These are phyloP conservation scores for Aureobasidium sp. DNA, from an alignment of 2,329 filamentous ascomycete genomes.

Conservation along the genomic window DNA sequence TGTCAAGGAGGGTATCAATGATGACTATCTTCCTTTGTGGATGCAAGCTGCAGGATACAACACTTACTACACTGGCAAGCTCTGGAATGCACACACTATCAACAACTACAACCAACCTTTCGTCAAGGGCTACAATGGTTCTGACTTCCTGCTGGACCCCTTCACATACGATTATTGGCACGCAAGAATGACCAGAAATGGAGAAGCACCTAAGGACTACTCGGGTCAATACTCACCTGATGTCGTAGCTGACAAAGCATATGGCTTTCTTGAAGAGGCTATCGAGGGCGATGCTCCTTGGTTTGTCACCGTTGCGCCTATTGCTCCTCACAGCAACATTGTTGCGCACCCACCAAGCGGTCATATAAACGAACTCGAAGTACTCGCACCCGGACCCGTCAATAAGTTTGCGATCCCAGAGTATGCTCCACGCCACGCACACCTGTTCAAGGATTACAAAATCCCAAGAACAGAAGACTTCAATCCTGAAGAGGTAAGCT, in stretches of 20 bases:
- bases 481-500: conserved; percentile 17
- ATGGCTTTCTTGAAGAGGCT: conserved; percentile 44
- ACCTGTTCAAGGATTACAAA: conserved; percentile 47
- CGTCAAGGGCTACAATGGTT: conserved; percentile 49
- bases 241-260: conserved; percentile 50
- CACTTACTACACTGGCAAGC: conserved; percentile 63
- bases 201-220: conserved; percentile 46
- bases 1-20: conserved; percentile 53
- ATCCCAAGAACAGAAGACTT: conserved; percentile 50
- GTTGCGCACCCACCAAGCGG: background rate
- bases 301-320: conserved; percentile 24
- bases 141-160: conserved; percentile 47
- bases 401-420: conserved; percentile 27
- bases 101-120: conserved; percentile 53
- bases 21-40: conserved; percentile 62
- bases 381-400: background rate
- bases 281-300: conserved; percentile 18
- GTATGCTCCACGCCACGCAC: conserved; percentile 45
- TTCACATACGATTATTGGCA: conserved; percentile 62
- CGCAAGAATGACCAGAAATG: conserved; percentile 52
- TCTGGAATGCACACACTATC: conserved; percentile 56
- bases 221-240: conserved; percentile 50
- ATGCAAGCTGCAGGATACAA: conserved; percentile 58
- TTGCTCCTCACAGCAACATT: conserved; percentile 23
- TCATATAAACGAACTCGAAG: background rate